Evolutionary conservation across 495 filamentous ascomycete genomes (phyloP).

Genomic region (Talaromyces trachyspermus): DNA sequence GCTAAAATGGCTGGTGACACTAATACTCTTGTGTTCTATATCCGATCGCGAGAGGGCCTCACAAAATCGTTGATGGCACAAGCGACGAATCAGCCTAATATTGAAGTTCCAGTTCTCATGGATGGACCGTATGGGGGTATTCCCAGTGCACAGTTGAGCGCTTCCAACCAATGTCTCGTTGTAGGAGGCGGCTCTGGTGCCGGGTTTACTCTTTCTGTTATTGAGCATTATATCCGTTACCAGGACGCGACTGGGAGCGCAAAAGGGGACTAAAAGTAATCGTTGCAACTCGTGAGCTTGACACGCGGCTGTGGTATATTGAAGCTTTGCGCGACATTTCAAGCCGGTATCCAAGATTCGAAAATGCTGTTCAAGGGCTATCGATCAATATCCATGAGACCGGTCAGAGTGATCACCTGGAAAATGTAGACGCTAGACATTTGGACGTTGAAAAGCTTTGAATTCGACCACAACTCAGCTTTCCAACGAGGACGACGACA

Average conservation of each 20-base stretch:
- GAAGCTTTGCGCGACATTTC: slow-evolving; percentile 17
- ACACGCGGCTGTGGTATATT: slow-evolving; percentile 18
- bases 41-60: slow-evolving; percentile 24
- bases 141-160: slow-evolving; percentile 14
- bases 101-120: slow-evolving; percentile 27
- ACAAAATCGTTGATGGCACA: slow-evolving; percentile 32
- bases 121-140: slow-evolving; percentile 48
- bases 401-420: neutral
- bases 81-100: slow-evolving; percentile 22
- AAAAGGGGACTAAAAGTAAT: slow-evolving; percentile 16
- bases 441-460: neutral
- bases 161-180: slow-evolving; percentile 34
- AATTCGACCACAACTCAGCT: neutral
- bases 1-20: slow-evolving; percentile 18
- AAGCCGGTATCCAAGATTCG: neutral
- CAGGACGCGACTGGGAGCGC: neutral
- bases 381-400: slow-evolving; percentile 9
- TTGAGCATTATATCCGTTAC: slow-evolving; percentile 23
- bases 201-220: slow-evolving; percentile 41
- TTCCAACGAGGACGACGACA: neutral
- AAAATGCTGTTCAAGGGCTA: slow-evolving; percentile 8
- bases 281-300: slow-evolving; percentile 19
- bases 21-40: slow-evolving; percentile 34
- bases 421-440: neutral
- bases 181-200: slow-evolving; percentile 51